Base-by-base conservation (phyloP, 2,329 filamentous ascomycete species). In the Westerdykella aurantiaca region DNA sequence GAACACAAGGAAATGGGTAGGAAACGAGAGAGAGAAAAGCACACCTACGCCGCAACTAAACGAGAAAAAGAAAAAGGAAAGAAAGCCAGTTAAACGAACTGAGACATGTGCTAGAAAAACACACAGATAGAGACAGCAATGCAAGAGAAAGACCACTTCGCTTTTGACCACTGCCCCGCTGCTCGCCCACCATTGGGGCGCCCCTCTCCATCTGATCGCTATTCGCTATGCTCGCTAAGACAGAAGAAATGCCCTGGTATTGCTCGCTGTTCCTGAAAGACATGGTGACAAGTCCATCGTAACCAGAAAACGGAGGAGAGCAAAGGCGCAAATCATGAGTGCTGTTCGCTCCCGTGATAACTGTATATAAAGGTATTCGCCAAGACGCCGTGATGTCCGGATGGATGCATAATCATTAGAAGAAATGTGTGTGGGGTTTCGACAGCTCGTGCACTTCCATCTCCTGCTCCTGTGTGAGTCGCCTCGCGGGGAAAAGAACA, bases 391-490 rank as follows among this genome's bases (percentile, higher is more conserved):
- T 47, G 45, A 64, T 62, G 61, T 64, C 64, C 60, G 63, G 53
- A 57, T 59, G 58, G 55, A 67, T 67, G 64, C 64, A 66, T 64
- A 61, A 63, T 69, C 66, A 60, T 91, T 81, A 98, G 78, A 98
- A 97, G 80, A 98, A 98, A 79, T 98, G 93, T 59, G 93, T 98
- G 77, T 98, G 96, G 63, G 96, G 90, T 75, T 97, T 98, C 55
- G 93, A 97, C 67, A 85, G 88, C 72, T 97, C 93, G 69, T 98
- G 93, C 61, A 98, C 93, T 76, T 97, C 93, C 93, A 98, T 98
- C 75, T 98, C 93, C 93, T 97, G 42, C 12, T 13, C n/a, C 14
- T 13, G 37, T 33, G 57, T 80, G 68, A 79, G 74, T 53, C 50
- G 39, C 2, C 4, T 29, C 33, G 10, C 7, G 5, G 14, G 33